Evolutionary conservation across 2,329 filamentous ascomycete genomes (phyloP).

Genomic region (Pseudogymnoascus destructans): DNA sequence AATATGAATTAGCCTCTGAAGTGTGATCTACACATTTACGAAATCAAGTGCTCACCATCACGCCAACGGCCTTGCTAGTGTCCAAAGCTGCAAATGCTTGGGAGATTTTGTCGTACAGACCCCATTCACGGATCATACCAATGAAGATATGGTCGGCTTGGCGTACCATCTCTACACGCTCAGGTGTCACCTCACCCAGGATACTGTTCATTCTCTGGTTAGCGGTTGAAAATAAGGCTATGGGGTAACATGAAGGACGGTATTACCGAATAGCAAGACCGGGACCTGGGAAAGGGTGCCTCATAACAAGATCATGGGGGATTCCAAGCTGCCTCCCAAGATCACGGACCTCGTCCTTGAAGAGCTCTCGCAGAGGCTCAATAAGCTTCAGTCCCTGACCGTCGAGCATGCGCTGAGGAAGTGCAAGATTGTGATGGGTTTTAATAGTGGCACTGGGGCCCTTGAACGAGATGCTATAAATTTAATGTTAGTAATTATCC

Average conservation of each 20-base stretch:
- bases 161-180: constrained; percentile 67
- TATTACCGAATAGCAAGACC: constrained; percentile 13
- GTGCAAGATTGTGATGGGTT: constrained; percentile 57
- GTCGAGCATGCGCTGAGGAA: constrained; percentile 43
- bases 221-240: constrained; percentile 9
- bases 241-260: not conserved
- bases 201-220: constrained; percentile 40
- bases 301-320: constrained; percentile 60
- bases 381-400: constrained; percentile 50
- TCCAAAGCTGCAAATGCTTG: constrained; percentile 60
- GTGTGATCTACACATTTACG: constrained; percentile 10
- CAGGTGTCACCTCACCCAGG: constrained; percentile 69
- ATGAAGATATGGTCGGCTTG: constrained; percentile 71
- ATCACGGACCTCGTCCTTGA: constrained; percentile 70
- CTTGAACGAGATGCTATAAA: constrained; percentile 51
- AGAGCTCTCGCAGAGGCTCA: constrained; percentile 66
- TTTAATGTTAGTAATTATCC: constrained; percentile 27
- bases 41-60: constrained; percentile 32
- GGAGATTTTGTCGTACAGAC: constrained; percentile 57
- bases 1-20: constrained; percentile 24
- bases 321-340: constrained; percentile 60
- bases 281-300: constrained; percentile 57
- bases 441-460: constrained; percentile 61
- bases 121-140: constrained; percentile 56
- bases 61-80: constrained; percentile 51